These are phyloP conservation scores for Kwoniella heveanensis DNA, from an alignment of 768 basidiomycete genomes.

Conservation along the genomic window DNA sequence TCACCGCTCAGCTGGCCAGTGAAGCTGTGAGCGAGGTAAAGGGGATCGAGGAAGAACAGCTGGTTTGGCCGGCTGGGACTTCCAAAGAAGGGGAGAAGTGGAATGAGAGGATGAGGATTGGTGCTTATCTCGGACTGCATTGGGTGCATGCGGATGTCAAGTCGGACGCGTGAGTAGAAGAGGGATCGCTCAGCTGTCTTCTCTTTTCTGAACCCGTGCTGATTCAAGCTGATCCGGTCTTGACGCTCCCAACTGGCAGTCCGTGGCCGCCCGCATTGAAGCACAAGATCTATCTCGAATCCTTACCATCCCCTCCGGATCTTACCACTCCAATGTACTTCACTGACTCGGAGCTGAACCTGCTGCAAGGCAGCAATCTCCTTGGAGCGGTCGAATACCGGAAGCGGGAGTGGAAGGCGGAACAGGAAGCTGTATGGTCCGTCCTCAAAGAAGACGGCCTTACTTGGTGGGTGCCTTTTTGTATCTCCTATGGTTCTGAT, in stretches of 20 bases:
- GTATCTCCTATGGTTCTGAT: too few relatives aligned
- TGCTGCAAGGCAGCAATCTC: constrained; percentile 77
- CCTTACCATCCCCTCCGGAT: constrained; percentile 64
- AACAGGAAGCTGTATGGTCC: constrained; percentile 65
- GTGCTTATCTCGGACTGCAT: constrained; percentile 53
- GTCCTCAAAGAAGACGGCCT: constrained; percentile 59
- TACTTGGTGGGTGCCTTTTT: constrained; percentile 75
- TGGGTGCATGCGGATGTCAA: constrained; percentile 29
- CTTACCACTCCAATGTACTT: constrained; percentile 78
- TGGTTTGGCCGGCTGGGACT: constrained; percentile 27
- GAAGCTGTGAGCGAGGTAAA: constrained; percentile 26
- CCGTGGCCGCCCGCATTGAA: constrained; percentile 29
- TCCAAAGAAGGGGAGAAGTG: constrained; percentile 31
- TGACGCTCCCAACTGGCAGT: not conserved
- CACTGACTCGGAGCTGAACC: constrained; percentile 63
- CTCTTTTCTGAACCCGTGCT: not conserved
- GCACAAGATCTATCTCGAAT: constrained; percentile 66
- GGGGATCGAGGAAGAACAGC: constrained; percentile 9
- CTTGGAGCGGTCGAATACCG: constrained; percentile 75
- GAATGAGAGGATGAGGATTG: constrained; percentile 48
- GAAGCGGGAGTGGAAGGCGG: constrained; percentile 63
- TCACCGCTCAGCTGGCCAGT: constrained; percentile 48
- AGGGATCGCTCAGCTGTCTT: too few relatives aligned
- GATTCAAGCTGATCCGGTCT: not conserved
- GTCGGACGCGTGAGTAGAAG: not conserved